Percentiles rank a stretch among this genome's conserved stretches.
Evolutionary conservation across 2,329 filamentous ascomycete genomes (phyloP).

Genomic region (Arthrobotrys musiformis): DNA sequence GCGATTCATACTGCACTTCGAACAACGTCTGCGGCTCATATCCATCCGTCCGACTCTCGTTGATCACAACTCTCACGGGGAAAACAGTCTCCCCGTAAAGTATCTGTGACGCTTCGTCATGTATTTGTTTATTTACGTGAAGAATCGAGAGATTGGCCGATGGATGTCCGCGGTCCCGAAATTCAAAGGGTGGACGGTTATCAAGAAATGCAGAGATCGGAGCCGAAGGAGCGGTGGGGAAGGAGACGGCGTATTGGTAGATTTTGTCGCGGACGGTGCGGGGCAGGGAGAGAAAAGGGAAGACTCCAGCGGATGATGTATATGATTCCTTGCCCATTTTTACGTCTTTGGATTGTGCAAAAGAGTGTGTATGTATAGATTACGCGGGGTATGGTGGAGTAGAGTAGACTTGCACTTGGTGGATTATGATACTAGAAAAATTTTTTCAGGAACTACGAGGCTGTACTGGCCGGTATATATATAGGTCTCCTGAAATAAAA

Average conservation of each 20-base stretch:
- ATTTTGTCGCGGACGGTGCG: constrained; percentile 44
- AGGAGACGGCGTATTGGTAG: constrained; percentile 20
- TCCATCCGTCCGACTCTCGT: constrained; percentile 8
- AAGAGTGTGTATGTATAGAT: neutral
- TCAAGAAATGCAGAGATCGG: constrained; percentile 1
- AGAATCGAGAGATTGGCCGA: constrained; percentile 11
- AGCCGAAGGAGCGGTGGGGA: neutral
- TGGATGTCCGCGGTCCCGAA: neutral
- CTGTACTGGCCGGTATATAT: neutral
- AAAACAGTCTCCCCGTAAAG: constrained; percentile 23
- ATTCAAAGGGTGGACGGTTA: constrained; percentile 9
- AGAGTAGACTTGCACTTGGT: no score
- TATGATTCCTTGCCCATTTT: constrained; percentile 10
- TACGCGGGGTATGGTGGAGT: neutral
- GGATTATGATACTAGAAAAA: no score
- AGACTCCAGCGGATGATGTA: neutral
- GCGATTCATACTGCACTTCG: constrained; percentile 13
- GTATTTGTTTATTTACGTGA: constrained; percentile 25
- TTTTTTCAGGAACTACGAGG: no score
- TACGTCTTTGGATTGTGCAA: neutral
- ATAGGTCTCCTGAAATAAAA: neutral
- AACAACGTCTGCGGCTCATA: constrained; percentile 1
- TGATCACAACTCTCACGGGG: neutral
- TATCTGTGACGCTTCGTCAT: constrained; percentile 15
- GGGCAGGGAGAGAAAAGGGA: constrained; percentile 39